Evolutionary conservation across 2,329 filamentous ascomycete species (phyloP).

Genomic region (Fusarium phyllophilum): DNA sequence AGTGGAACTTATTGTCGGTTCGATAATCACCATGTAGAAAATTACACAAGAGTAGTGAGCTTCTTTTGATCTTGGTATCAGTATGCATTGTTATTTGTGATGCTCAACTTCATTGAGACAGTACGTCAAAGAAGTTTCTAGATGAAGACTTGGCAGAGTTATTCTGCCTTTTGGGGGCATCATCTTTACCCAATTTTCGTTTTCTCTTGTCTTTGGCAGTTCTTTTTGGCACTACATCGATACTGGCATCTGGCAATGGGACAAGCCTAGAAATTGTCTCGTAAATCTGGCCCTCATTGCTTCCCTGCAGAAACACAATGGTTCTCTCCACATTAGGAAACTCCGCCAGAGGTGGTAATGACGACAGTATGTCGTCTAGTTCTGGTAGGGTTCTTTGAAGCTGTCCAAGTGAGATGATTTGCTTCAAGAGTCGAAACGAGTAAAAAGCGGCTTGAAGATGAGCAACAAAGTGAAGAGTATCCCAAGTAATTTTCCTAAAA

Average conservation of each 20-base stretch:
- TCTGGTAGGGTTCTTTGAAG: constrained; percentile 11
- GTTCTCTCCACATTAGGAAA: constrained; percentile 40
- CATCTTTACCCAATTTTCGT: constrained; percentile 12
- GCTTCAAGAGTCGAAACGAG: constrained; percentile 64
- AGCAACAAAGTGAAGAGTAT: constrained; percentile 68
- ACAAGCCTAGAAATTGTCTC: constrained; percentile 34
- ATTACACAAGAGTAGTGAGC: not conserved
- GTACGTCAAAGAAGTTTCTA: constrained; percentile 42
- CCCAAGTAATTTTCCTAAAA: constrained; percentile 56
- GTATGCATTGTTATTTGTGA: not conserved
- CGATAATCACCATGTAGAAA: not conserved
- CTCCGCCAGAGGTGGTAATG: constrained; percentile 40
- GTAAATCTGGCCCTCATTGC: constrained; percentile 13
- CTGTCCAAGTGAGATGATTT: constrained; percentile 42
- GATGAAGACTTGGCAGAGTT: constrained; percentile 6
- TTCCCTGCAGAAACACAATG: constrained; percentile 31
- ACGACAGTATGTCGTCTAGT: constrained; percentile 35
- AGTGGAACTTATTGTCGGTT: not conserved
- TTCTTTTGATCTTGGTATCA: not conserved
- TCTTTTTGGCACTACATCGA: not conserved
- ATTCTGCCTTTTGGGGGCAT: not conserved
- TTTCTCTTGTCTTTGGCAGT: constrained; percentile 20
- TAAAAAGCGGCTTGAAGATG: constrained; percentile 70
- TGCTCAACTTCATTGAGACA: constrained; percentile 28
- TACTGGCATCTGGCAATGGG: constrained; percentile 2